Evolutionary conservation across 1,139 yeast species (phyloP).

Genomic region (Candida frijolesensis): DNA sequence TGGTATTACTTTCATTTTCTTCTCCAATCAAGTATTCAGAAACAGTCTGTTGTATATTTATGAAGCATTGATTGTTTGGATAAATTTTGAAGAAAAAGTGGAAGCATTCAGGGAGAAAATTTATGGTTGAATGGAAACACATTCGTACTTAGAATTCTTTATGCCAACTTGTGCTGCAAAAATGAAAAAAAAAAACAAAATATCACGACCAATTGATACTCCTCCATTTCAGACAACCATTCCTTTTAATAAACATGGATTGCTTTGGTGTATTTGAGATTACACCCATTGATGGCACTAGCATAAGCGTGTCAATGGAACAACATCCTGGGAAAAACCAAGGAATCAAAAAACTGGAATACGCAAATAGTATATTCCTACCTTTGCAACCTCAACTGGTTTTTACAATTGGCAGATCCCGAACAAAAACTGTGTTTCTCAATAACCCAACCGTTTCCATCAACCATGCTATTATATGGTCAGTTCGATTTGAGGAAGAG

Average conservation of each 20-base stretch:
- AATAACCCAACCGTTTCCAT: slow-evolving; percentile 33
- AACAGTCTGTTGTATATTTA: no score
- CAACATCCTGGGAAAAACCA: background rate
- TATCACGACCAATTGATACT: background rate
- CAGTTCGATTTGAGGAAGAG: slow-evolving; percentile 50
- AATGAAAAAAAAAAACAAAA: background rate
- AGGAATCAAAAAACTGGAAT: background rate
- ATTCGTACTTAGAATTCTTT: no score
- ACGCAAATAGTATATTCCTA: background rate
- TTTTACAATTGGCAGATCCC: slow-evolving; percentile 19
- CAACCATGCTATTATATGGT: slow-evolving; percentile 51
- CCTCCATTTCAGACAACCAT: background rate
- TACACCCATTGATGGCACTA: background rate
- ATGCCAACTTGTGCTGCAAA: background rate
- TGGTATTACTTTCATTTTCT: no score
- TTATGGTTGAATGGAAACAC: background rate
- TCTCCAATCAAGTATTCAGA: no score
- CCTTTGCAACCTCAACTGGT: slow-evolving; percentile 16
- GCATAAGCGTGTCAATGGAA: background rate
- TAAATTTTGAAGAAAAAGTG: no score
- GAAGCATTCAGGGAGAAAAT: background rate
- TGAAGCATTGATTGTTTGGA: no score
- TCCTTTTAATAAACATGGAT: background rate
- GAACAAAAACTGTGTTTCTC: slow-evolving; percentile 14
- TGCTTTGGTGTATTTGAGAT: slow-evolving; percentile 6